A percentile compares a stretch with the other conserved stretches of the same genome.
Conservation (phyloP, 73 alveolate genomes). For the Paramecium sexaurelia region DNA sequence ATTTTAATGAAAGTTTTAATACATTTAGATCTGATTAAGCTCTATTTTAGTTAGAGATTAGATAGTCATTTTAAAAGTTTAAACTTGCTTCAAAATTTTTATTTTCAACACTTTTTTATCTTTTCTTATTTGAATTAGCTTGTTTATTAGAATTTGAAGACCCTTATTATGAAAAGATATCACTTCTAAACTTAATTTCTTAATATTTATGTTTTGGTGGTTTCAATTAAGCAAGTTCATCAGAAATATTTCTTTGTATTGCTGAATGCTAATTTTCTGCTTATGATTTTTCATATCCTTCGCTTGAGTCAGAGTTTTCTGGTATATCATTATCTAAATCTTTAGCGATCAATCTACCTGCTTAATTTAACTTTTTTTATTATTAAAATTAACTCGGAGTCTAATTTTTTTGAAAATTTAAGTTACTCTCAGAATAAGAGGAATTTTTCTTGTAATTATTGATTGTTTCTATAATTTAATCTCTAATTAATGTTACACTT, state of each 20-base stretch:
- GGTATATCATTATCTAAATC: not conserved
- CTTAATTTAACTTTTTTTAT: not conserved
- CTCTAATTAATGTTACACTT: not conserved
- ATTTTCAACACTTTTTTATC: not conserved
- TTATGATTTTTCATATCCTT: not conserved
- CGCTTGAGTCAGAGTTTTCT: not conserved
- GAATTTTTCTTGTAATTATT: not conserved
- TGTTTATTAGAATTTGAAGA: not conserved
- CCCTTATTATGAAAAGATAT: not conserved
- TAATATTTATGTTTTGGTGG: not conserved
- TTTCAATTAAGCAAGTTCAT: not conserved
- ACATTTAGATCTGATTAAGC: not conserved
- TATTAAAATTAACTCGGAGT: not conserved
- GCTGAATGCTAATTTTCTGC: not conserved
- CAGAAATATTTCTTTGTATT: not conserved
- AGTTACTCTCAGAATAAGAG: not conserved
- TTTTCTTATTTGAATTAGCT: not conserved
- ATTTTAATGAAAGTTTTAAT: not conserved
- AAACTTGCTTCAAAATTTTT: not conserved
- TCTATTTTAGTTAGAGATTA: not conserved
- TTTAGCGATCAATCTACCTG: not conserved
- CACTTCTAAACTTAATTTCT: not conserved
- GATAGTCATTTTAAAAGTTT: not conserved
- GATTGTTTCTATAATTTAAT: not conserved
- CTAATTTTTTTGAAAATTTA: not conserved